These are phyloP conservation scores for Mrakia blollopis DNA, from an alignment of 768 basidiomycete species.

Conservation along the genomic window DNA sequence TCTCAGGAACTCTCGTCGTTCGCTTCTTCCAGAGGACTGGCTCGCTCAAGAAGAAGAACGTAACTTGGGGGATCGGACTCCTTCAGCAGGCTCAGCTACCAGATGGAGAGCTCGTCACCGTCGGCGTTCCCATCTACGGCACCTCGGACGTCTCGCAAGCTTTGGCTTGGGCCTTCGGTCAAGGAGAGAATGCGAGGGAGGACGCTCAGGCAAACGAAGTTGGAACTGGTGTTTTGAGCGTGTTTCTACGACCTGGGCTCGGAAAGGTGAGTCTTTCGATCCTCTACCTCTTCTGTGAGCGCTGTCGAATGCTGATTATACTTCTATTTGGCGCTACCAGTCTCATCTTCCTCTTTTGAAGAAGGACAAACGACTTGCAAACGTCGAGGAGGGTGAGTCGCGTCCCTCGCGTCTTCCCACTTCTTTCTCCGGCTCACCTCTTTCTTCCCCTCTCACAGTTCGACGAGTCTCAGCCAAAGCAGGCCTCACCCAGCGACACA, in stretches of 20 bases:
- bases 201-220: slow-evolving; percentile 14
- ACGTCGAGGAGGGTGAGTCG: background rate
- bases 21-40: slow-evolving; percentile 35
- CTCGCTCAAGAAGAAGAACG: slow-evolving; percentile 40
- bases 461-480: background rate
- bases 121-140: slow-evolving; percentile 37
- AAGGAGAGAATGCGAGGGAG: slow-evolving; percentile 30
- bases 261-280: slow-evolving; percentile 19
- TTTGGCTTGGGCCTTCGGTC: slow-evolving; percentile 19
- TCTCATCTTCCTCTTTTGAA: background rate
- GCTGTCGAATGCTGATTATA: background rate
- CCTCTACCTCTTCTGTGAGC: background rate
- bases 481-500: background rate
- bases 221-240: slow-evolving; percentile 5
- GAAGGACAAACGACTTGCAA: background rate
- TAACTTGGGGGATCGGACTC: slow-evolving; percentile 38
- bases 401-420: background rate
- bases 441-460: background rate
- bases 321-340: background rate
- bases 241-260: slow-evolving; percentile 9
- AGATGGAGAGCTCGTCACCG: slow-evolving; percentile 34
- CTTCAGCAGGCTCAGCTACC: slow-evolving; percentile 37
- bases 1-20: slow-evolving; percentile 42
- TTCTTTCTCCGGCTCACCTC: background rate
- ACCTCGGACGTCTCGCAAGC: slow-evolving; percentile 39